Percentiles rank a stretch among this genome's conserved stretches.
These are phyloP conservation scores for Dictyophora rubrovolvata DNA, from an alignment of 768 basidiomycete species.

Conservation along the genomic window DNA sequence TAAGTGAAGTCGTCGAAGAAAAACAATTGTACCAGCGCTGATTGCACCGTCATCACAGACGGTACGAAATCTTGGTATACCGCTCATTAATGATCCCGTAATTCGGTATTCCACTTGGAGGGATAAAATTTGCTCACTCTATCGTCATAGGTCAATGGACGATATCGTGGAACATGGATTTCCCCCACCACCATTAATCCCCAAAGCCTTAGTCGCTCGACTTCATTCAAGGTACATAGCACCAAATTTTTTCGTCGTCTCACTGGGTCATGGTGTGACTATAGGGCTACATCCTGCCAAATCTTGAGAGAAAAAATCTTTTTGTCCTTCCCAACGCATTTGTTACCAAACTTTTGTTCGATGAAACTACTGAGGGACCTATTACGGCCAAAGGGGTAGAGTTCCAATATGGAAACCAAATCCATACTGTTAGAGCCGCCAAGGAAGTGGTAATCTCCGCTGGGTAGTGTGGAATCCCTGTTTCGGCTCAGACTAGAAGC, in stretches of 20 bases:
- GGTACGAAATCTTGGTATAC: conserved; percentile 7
- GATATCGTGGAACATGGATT: conserved; percentile 19
- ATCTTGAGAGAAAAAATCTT: not conserved
- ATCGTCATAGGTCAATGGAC: not conserved
- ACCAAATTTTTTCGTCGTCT: conserved; percentile 18
- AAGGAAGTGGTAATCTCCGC: conserved; percentile 43
- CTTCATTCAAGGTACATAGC: conserved; percentile 20
- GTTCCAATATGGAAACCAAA: conserved; percentile 26
- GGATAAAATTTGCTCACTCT: too few relatives aligned
- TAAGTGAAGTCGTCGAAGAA: too few relatives aligned
- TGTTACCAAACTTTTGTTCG: conserved; percentile 18
- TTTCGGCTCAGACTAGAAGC: not conserved
- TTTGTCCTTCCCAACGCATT: conserved; percentile 17
- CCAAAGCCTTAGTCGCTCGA: conserved; percentile 17
- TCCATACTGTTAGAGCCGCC: conserved; percentile 27
- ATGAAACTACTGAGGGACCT: conserved; percentile 5
- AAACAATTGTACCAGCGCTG: not conserved
- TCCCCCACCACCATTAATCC: conserved; percentile 18
- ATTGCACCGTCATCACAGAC: conserved; percentile 11
- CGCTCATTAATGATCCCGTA: conserved; percentile 2
- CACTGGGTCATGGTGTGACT: not conserved
- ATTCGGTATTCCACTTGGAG: conserved; percentile 4
- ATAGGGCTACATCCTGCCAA: not conserved
- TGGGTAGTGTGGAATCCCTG: conserved; percentile 9
- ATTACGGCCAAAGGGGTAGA: conserved; percentile 38